Base-by-base conservation (phyloP, 441 rosid genomes). In the Theobroma grandiflorum region DNA sequence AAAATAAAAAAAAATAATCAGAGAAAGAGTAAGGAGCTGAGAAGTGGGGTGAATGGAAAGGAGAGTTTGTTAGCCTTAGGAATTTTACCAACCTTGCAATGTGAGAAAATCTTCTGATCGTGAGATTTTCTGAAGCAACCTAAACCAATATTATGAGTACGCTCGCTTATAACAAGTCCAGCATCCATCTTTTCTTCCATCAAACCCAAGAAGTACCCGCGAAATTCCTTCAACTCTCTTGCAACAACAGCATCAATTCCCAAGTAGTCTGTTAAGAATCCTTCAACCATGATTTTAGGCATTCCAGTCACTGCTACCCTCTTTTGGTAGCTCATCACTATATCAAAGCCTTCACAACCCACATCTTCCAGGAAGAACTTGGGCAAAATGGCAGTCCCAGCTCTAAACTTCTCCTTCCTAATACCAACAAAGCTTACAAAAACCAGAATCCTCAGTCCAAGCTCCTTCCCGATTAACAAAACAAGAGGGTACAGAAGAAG, bases 241-340 rank as follows among this genome's bases (percentile, higher is more conserved):
- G 89, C 95, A 8, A 87, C 57, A 66, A 88, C 91, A 65, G 68
- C 75, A 61, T 91, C 90, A 73, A 88, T 85, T 63, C 90, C 88
- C 76, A 94, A 73, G 68, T 87, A 87, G 68, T 94, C 92, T 78
- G 69, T 84, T 78, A 92, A 76, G 78, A 94, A 91, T 50, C 84
- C 83, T 78, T 92, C 94, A 57, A 92, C 85, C 98, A 89, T 92
- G 22, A 90, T 59, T 57, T 83, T 87, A 6, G 98, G 98, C 82
- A 94, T 76, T 38, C 79, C 83, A 68, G 89, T 89, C 58, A 91
- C 87, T 16, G 85, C 95, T 37, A 91, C 83, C 75, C 83, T 90
- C 59, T 75, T 84, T 40, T 71, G 78, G 58, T 47, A 83, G n/a
- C 88, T 85, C 85, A 82, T 87, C 80, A 90, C 86, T 18, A 73